Percentiles rank a stretch among this genome's conserved stretches.
Conservation (phyloP, 1,284 basidiomycete species). For the Mycena sp. region DNA sequence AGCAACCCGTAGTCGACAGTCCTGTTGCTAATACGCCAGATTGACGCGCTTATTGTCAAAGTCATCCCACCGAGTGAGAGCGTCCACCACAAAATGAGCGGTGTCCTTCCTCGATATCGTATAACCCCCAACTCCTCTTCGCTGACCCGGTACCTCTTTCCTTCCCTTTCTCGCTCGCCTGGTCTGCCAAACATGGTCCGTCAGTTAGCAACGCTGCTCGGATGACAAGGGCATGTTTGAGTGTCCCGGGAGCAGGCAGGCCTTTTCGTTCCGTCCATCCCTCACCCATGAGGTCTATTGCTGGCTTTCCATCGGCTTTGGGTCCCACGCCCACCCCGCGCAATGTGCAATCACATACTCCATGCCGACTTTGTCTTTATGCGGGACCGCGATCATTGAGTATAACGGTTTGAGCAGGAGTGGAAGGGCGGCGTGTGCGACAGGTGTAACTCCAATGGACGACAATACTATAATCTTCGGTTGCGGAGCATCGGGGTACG, state of each 20-base stretch:
- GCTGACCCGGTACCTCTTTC: slow-evolving; percentile 48
- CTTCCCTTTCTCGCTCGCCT: slow-evolving; percentile 34
- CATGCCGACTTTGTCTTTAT: slow-evolving; percentile 65
- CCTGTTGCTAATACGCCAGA: slow-evolving; percentile 53
- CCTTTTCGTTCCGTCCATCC: slow-evolving; percentile 51
- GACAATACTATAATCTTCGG: slow-evolving; percentile 64
- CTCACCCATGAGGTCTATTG: slow-evolving; percentile 48
- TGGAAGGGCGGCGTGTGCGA: slow-evolving; percentile 58
- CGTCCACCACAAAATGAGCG: slow-evolving; percentile 70
- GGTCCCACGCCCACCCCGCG: slow-evolving; percentile 47
- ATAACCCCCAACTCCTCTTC: slow-evolving; percentile 54
- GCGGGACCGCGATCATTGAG: slow-evolving; percentile 52
- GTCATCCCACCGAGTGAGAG: slow-evolving; percentile 58
- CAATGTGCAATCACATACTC: slow-evolving; percentile 59
- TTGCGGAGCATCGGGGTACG: slow-evolving; percentile 33
- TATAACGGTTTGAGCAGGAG: slow-evolving; percentile 59
- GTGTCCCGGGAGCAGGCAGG: slow-evolving; percentile 51
- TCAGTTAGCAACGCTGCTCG: slow-evolving; percentile 67
- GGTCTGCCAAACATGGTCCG: slow-evolving; percentile 61
- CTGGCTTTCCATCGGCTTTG: slow-evolving; percentile 37
- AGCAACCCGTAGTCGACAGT: no score
- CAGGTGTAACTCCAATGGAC: slow-evolving; percentile 58
- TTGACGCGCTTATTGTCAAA: slow-evolving; percentile 58
- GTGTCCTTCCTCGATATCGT: slow-evolving; percentile 71
- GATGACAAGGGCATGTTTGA: slow-evolving; percentile 59